These are phyloP conservation scores for Gossypium ekmanianum DNA, from an alignment of 345 rosid genomes.

Conservation along the genomic window DNA sequence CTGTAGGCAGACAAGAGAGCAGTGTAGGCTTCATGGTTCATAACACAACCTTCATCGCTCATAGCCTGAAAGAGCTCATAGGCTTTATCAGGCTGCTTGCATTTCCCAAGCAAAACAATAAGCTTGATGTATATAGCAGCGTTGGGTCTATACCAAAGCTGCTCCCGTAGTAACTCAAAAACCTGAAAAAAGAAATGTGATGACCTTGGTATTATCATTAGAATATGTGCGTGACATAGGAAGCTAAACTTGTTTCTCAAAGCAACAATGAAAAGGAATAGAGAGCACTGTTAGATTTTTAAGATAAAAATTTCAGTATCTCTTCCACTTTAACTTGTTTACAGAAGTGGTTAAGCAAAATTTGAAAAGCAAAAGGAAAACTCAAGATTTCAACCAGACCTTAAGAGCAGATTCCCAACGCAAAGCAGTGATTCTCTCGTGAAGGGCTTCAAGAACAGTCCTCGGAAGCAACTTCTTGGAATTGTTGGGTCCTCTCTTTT, in stretches of 20 bases:
- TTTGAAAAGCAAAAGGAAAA: neutral
- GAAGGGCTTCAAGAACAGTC: conserved; percentile 85
- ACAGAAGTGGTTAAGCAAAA: too few relatives aligned
- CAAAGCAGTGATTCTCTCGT: conserved; percentile 73
- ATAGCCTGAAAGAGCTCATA: conserved; percentile 66
- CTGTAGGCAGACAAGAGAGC: conserved; percentile 80
- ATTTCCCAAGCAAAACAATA: conserved; percentile 89
- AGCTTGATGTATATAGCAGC: conserved; percentile 66
- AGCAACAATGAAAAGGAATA: neutral
- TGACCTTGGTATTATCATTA: neutral
- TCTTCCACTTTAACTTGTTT: too few relatives aligned
- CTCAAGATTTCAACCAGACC: conserved; percentile 28
- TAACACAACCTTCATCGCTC: conserved; percentile 68
- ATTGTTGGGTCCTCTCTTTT: conserved; percentile 56
- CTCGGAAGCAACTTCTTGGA: conserved; percentile 73
- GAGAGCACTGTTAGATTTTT: neutral
- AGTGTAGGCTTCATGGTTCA: conserved; percentile 65
- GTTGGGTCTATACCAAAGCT: conserved; percentile 79
- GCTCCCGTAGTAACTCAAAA: conserved; percentile 71
- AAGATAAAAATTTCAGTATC: too few relatives aligned
- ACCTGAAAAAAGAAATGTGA: conserved; percentile 38
- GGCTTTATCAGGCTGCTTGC: conserved; percentile 85
- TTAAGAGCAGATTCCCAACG: conserved; percentile 94
- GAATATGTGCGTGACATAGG: neutral
- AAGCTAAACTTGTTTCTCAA: neutral